Percentiles rank a stretch among this genome's conserved stretches.
Conservation (phyloP, 2,329 filamentous ascomycete genomes). For the Aspergillus sergii region DNA sequence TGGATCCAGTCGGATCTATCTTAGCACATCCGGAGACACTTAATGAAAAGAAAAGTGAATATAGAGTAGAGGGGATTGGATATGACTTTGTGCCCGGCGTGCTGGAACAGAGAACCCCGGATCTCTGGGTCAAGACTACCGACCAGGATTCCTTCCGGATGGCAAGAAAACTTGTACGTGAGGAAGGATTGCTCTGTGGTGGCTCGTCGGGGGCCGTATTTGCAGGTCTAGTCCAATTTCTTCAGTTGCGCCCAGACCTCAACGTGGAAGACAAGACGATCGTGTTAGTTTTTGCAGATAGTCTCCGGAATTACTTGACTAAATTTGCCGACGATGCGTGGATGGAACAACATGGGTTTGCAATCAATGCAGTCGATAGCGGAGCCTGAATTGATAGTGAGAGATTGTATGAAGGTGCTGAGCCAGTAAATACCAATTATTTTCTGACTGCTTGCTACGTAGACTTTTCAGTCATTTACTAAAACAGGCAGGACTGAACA, state of each 20-base stretch:
- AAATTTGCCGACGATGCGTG: slow-evolving; percentile 96
- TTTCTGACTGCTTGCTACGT: not conserved
- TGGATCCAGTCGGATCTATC: slow-evolving; percentile 83
- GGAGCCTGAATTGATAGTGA: not conserved
- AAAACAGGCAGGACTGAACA: not conserved
- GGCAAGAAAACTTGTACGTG: slow-evolving; percentile 77
- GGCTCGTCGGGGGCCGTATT: slow-evolving; percentile 76
- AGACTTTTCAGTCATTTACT: not conserved
- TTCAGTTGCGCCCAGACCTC: too few relatives aligned
- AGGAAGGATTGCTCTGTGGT: slow-evolving; percentile 87
- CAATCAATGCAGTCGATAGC: not conserved
- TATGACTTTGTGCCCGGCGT: slow-evolving; percentile 95
- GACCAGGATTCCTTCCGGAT: slow-evolving; percentile 81
- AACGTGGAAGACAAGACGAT: slow-evolving; percentile 65
- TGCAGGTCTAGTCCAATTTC: too few relatives aligned
- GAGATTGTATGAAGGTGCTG: too few relatives aligned
- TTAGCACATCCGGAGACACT: slow-evolving; percentile 74
- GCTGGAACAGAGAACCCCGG: slow-evolving; percentile 71
- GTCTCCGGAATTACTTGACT: slow-evolving; percentile 86
- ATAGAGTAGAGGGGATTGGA: slow-evolving; percentile 95
- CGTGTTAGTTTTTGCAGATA: slow-evolving; percentile 67
- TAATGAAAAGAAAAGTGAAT: slow-evolving; percentile 72
- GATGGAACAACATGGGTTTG: slow-evolving; percentile 37
- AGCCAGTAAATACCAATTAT: too few relatives aligned
- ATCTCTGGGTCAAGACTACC: slow-evolving; percentile 93